Conservation (phyloP, 495 filamentous ascomycete species). For the Xylaria cubensis region DNA sequence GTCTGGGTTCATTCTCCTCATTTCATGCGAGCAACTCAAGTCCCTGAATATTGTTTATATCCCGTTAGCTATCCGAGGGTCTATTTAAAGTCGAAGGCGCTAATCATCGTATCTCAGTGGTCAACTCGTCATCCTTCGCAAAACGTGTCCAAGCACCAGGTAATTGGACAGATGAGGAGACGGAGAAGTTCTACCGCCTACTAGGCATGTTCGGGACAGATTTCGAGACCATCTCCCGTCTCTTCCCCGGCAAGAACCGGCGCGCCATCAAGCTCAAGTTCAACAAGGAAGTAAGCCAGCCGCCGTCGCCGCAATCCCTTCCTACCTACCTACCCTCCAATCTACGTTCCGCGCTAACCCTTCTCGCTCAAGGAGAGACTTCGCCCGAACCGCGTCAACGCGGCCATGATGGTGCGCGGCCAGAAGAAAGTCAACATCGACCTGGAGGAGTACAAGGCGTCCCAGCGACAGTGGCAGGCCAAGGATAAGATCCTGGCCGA, state of each 20-base stretch:
- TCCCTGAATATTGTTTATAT: not conserved
- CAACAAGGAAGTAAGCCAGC: slow-evolving; percentile 65
- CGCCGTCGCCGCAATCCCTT: not conserved
- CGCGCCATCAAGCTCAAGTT: slow-evolving; percentile 91
- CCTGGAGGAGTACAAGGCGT: slow-evolving; percentile 68
- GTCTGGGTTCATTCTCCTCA: not conserved
- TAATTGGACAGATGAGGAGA: slow-evolving; percentile 77
- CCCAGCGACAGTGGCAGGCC: slow-evolving; percentile 64
- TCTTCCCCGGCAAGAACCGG: slow-evolving; percentile 79
- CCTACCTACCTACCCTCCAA: not conserved
- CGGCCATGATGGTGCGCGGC: slow-evolving; percentile 62
- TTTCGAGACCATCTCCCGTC: slow-evolving; percentile 82
- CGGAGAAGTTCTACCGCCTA: slow-evolving; percentile 83
- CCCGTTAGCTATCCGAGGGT: not conserved
- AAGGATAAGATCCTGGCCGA: slow-evolving; percentile 74
- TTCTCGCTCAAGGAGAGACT: slow-evolving; percentile 61
- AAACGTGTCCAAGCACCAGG: slow-evolving; percentile 70
- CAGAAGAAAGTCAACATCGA: slow-evolving; percentile 65
- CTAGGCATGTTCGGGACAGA: slow-evolving; percentile 91
- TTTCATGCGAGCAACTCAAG: not conserved
- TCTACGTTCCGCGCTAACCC: not conserved
- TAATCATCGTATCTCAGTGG: slow-evolving; percentile 41
- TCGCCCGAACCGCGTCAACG: slow-evolving; percentile 71
- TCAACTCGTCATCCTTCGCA: slow-evolving; percentile 76
- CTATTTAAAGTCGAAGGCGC: not conserved